Evolutionary conservation across 495 filamentous ascomycete species (phyloP).

Genomic region (Gamarada debralockiae): DNA sequence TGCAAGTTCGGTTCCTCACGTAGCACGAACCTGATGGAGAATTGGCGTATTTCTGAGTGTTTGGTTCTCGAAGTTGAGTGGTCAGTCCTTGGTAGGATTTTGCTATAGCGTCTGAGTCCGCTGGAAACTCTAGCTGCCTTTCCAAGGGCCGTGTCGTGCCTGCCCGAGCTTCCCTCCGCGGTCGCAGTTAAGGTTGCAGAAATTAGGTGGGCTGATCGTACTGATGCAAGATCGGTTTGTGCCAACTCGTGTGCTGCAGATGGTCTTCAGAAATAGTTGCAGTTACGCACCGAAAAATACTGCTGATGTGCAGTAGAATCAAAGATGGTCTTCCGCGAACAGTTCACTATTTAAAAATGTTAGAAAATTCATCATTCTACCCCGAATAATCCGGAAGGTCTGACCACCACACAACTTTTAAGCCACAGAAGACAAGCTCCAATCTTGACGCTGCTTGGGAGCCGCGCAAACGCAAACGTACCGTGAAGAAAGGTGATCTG

Average conservation of each 20-base stretch:
- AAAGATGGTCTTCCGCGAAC: too few species aligned
- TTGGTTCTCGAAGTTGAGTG: neutral
- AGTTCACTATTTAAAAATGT: neutral
- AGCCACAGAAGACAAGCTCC: too few species aligned
- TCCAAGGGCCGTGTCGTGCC: conserved; percentile 9
- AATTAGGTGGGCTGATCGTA: neutral
- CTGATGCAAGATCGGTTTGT: too few species aligned
- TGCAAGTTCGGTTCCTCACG: too few species aligned
- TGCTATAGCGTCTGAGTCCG: neutral
- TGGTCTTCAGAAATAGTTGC: too few species aligned
- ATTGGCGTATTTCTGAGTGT: neutral
- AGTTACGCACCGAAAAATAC: too few species aligned
- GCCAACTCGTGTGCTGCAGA: too few species aligned
- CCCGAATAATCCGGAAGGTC: neutral
- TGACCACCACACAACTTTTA: neutral
- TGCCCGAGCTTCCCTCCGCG: neutral
- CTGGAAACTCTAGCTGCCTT: neutral
- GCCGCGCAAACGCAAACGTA: too few species aligned
- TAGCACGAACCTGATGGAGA: too few species aligned
- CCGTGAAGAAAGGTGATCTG: too few species aligned
- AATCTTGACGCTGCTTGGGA: too few species aligned
- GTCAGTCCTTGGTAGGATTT: neutral
- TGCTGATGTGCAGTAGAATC: too few species aligned
- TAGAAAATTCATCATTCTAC: neutral
- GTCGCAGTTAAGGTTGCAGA: neutral